Percentiles rank a stretch among this genome's conserved stretches.
These are phyloP conservation scores for Tetrapyrgos nigripes DNA, from an alignment of 1,284 basidiomycete genomes.

Conservation along the genomic window DNA sequence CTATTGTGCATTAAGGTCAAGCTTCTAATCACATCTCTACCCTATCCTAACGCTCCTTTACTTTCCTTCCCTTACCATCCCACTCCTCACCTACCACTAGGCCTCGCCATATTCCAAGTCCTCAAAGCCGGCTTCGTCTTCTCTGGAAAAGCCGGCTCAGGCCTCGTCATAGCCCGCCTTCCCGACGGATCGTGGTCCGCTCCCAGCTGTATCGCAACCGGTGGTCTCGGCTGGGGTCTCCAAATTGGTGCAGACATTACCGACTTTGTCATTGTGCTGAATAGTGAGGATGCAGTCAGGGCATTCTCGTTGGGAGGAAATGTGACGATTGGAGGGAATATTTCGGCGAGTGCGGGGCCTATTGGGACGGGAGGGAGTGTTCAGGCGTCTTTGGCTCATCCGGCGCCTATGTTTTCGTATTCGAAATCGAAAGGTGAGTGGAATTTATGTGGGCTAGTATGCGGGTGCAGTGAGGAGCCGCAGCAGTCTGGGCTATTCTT, in stretches of 20 bases:
- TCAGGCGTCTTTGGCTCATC: constrained; percentile 87
- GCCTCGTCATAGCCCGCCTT: constrained; percentile 92
- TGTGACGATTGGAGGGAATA: constrained; percentile 91
- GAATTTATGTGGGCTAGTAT: too few species aligned
- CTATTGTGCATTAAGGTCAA: not conserved
- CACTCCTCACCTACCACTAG: constrained; percentile 43
- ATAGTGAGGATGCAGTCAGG: constrained; percentile 94
- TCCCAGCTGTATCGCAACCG: constrained; percentile 97
- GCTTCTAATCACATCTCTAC: not conserved
- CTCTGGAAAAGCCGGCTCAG: constrained; percentile 94
- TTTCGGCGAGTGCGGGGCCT: constrained; percentile 88
- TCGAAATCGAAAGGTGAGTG: constrained; percentile 89
- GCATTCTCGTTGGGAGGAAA: constrained; percentile 97
- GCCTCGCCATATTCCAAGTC: constrained; percentile 95
- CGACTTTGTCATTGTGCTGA: constrained; percentile 93
- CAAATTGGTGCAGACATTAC: constrained; percentile 93
- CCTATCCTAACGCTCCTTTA: too few species aligned
- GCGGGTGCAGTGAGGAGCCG: too few species aligned
- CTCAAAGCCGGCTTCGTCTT: constrained; percentile 96
- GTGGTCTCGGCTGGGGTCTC: constrained; percentile 94
- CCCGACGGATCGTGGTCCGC: constrained; percentile 98
- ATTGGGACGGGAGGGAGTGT: constrained; percentile 96
- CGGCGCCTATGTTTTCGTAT: constrained; percentile 97
- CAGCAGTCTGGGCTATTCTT: too few species aligned
- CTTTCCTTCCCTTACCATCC: too few species aligned